Evolutionary conservation across 352 stramenopile genomes (phyloP).

Genomic region (Albugo candida): DNA sequence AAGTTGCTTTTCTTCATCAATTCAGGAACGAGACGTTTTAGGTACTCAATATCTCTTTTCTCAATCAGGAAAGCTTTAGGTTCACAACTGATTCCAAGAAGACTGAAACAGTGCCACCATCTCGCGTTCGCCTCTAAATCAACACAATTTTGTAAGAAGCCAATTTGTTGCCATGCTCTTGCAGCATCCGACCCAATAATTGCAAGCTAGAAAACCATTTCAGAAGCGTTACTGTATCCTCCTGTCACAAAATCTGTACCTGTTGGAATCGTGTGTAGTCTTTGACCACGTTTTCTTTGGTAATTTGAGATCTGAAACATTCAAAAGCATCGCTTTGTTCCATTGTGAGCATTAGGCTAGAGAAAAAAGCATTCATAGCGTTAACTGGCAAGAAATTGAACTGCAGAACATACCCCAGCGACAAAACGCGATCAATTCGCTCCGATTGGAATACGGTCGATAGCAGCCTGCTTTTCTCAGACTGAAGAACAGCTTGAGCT

Average conservation of each 20-base stretch:
- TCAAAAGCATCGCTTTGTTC: conserved; percentile 55
- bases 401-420: conserved; percentile 19
- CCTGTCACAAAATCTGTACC: not conserved
- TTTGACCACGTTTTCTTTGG: conserved; percentile 60
- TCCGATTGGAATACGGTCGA: conserved; percentile 51
- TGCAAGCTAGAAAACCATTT: conserved; percentile 19
- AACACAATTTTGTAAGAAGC: conserved; percentile 59
- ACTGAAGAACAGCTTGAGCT: conserved; percentile 18
- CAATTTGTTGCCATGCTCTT: conserved; percentile 59
- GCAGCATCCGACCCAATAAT: conserved; percentile 51
- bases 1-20: conserved; percentile 47
- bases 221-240: not conserved
- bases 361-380: not conserved
- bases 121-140: conserved; percentile 62
- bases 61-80: conserved; percentile 61
- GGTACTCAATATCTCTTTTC: conserved; percentile 39
- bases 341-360: conserved; percentile 51
- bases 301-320: conserved; percentile 51
- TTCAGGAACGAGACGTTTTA: conserved; percentile 34
- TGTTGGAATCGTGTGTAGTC: conserved; percentile 60
- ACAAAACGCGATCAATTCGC: conserved; percentile 47
- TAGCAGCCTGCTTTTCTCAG: conserved; percentile 30
- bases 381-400: not conserved
- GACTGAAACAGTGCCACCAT: conserved; percentile 66
- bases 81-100: conserved; percentile 57